Base-by-base conservation (phyloP, 192 early-diverging fungal genomes). In the Coemansia sp. region DNA sequence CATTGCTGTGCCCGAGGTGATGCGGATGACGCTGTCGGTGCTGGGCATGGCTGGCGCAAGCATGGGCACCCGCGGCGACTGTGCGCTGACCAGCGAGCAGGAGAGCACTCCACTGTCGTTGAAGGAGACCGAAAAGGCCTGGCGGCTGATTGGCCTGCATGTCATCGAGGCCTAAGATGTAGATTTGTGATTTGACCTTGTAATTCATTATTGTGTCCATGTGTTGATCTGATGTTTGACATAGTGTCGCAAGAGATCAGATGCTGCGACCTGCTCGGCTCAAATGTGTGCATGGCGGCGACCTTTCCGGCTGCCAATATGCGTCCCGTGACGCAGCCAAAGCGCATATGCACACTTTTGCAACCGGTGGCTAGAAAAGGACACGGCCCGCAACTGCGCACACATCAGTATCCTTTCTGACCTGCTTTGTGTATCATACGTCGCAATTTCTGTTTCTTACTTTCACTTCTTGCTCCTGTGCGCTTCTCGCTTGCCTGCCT, bases 11-110 rank as follows among this genome's bases (percentile, higher is more conserved):
- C 76, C 76, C 10, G 76, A 79, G 49, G 71, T 73, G 21, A 66
- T 79, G 70, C 76, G 76, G 4, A 79, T 79, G 76, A 79, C 76
- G 24, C 64, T 79, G 35, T 73, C 76, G 7, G 76, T 79, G 60
- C 76, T 79, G 5, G 76, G 76, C 45, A 69, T 54, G 23, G 70
- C 70, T 6, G 55, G 41, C 15, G 59, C 69, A n/a, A 63, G 39
- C 38, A 58, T 65, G 59, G 45, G 50, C 8, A 56, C 50, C n/a
- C 8, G 59, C 24, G 21, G 62, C 45, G 76, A 73, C 57, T 70
- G 76, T 48, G 70, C 61, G 41, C 67, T 79, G 54, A 73, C 76
- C 23, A 39, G 60, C 5, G 70, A 68, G 63, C 76, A 79, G 52
- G 70, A 79, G 65, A 47, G 22, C 49, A 69, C 62, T 14, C 56